A percentile compares a stretch with the other conserved stretches of the same genome.
phyloP scores from a whole-genome alignment of 2,329 filamentous ascomycete species.

The Claviceps spartinae region DNA sequence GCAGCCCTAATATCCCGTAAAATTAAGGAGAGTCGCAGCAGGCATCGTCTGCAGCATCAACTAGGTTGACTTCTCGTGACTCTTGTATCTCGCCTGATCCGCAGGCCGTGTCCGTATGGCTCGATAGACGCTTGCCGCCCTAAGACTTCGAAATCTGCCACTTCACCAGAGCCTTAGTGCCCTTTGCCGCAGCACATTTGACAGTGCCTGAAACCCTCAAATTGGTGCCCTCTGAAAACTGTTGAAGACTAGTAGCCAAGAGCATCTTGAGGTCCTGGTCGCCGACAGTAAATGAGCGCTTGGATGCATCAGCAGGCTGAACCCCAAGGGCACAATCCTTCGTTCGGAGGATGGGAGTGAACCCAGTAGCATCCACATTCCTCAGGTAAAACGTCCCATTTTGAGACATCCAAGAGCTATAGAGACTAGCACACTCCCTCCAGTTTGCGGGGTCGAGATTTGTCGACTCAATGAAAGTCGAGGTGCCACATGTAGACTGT shows the following conservation, averaged over 20 bases:
- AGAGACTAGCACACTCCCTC: constrained; percentile 18
- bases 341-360: constrained; percentile 13
- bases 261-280: constrained; percentile 13
- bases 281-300: constrained; percentile 12
- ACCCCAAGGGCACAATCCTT: constrained; percentile 16
- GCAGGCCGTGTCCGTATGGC: background rate
- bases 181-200: constrained; percentile 9
- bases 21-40: background rate
- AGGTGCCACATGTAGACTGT: constrained; percentile 15
- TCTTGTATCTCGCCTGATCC: background rate
- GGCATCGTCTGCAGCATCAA: background rate
- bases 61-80: background rate
- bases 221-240: constrained; percentile 10
- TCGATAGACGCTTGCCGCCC: constrained; percentile 1
- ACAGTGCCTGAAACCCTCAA: constrained; percentile 11
- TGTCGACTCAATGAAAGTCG: constrained; percentile 12
- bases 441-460: constrained; percentile 15
- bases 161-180: constrained; percentile 9
- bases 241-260: constrained; percentile 9
- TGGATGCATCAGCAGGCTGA: constrained; percentile 9
- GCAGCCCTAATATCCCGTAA: background rate
- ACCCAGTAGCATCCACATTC: constrained; percentile 6
- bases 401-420: constrained; percentile 15
- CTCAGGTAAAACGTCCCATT: constrained; percentile 19
- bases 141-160: constrained; percentile 13